A percentile compares a stretch with the other conserved stretches of the same genome.
phyloP scores from a whole-genome alignment of 2,329 filamentous ascomycete genomes.

The Colletotrichum incanum region DNA sequence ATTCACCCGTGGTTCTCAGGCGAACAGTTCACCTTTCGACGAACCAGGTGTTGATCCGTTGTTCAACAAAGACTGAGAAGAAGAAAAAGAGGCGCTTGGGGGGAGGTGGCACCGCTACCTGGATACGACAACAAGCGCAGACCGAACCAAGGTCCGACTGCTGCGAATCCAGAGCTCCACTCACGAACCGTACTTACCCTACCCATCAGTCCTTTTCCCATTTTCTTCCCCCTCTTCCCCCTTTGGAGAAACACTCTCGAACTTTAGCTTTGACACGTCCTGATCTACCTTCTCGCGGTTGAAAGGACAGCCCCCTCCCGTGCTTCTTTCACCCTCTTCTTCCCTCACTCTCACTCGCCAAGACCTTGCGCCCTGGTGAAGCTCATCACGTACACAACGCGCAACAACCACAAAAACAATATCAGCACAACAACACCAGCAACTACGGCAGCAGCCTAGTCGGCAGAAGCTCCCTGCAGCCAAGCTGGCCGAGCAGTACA shows the following conservation, averaged over 20 bases:
- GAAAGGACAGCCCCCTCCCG: neutral
- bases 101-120: slow-evolving; percentile 10
- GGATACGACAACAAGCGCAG: slow-evolving; percentile 25
- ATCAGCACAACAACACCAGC: neutral
- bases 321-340: slow-evolving; percentile 1
- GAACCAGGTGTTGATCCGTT: slow-evolving; percentile 8
- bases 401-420: slow-evolving; percentile 1
- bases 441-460: neutral
- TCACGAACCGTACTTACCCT: slow-evolving; percentile 31
- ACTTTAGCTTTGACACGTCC: slow-evolving; percentile 27
- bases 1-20: neutral
- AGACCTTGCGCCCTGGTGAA: neutral
- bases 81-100: slow-evolving; percentile 15
- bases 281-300: neutral
- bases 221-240: slow-evolving; percentile 20
- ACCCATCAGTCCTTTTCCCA: slow-evolving; percentile 12
- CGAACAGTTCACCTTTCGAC: neutral
- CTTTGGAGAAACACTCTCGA: slow-evolving; percentile 16
- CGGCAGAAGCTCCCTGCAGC: neutral
- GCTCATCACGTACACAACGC: neutral
- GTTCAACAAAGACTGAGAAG: neutral
- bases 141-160: slow-evolving; percentile 17
- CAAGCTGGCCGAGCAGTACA: neutral
- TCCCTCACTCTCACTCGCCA: neutral
- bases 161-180: slow-evolving; percentile 28